Percentiles rank a stretch among this genome's conserved stretches.
Conservation (phyloP, 176 grass and related monocot genomes). For the Carex scoparia region DNA sequence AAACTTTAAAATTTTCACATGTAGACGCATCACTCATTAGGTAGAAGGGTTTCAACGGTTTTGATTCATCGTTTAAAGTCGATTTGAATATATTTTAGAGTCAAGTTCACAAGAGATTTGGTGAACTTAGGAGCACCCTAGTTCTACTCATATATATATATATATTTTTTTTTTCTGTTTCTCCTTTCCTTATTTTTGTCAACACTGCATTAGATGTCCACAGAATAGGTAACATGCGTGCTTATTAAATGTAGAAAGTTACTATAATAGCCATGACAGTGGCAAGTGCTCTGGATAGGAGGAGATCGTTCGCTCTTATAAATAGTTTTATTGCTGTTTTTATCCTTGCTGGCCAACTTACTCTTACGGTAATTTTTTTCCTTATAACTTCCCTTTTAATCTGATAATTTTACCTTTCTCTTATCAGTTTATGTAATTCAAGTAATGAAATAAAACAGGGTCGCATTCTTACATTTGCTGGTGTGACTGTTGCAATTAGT, state of each 20-base stretch:
- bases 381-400: background rate
- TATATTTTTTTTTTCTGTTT: background rate
- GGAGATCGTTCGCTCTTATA: constrained; percentile 85
- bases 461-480: constrained; percentile 74
- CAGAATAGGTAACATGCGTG: background rate
- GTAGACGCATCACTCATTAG: too few relatives aligned
- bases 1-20: too few relatives aligned
- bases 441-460: constrained; percentile 52
- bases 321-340: constrained; percentile 96
- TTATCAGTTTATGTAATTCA: constrained; percentile 7
- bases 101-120: too few relatives aligned
- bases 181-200: background rate
- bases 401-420: background rate
- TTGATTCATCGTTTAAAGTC: too few relatives aligned
- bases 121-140: too few relatives aligned
- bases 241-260: constrained; percentile 71
- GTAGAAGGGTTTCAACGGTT: too few relatives aligned
- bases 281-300: constrained; percentile 59
- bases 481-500: constrained; percentile 74
- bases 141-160: too few relatives aligned
- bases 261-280: constrained; percentile 77
- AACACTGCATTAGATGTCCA: background rate
- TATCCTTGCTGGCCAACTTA: constrained; percentile 91
- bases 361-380: constrained; percentile 61
- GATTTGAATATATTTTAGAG: too few relatives aligned